Evolutionary conservation across 495 filamentous ascomycete genomes (phyloP), one percentile per base, ranked within the genome.

Genomic region (Penicillium macrosclerotiorum): DNA sequence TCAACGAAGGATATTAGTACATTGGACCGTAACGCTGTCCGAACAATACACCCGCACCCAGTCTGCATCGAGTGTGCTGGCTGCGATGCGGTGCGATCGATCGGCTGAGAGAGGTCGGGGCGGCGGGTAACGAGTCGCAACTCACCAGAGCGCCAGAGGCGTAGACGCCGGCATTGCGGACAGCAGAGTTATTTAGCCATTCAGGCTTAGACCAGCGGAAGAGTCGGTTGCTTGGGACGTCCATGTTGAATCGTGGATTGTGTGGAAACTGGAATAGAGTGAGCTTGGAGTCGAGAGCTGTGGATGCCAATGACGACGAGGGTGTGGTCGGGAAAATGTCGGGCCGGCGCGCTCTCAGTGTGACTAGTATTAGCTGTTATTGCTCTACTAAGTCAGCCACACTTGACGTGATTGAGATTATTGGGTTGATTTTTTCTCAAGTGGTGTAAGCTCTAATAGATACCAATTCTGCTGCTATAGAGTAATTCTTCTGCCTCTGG

Each of bases 111-210:
- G 48, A 26, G 29, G 26, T 42, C 33, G 33, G 43, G n/a, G n/a
- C n/a, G 13, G 37, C 19, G 9, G 22, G 23, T 13, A 24, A n/a
- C 14, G 31, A 17, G 27, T 22, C 22, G 29, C n/a, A n/a, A 73
- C 81, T 59, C 80, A 96, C 91, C 69, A 96, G 66, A 43, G 86
- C 90, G 60, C 91, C 91, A 39, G 91, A 84, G 25, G 75, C 60
- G 72, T 95, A 95, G 62, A 96, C 89, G 60, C 91, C 89, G 52
- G 80, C 79, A 59, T 80, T 93, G 47, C 91, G 81, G 52, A 85
- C 82, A 65, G 83, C 84, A 24, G 85, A 79, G 73, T 84, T 93
- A 65, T 93, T 95, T 34, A 96, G 72, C 91, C 91, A 96, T 70
- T 88, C 82, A 8, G 87, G 87, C 76, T 80, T 86, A 55, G 80